These are phyloP conservation scores for Odontarrhena argentea DNA, from an alignment of 345 rosid genomes.

Conservation along the genomic window DNA sequence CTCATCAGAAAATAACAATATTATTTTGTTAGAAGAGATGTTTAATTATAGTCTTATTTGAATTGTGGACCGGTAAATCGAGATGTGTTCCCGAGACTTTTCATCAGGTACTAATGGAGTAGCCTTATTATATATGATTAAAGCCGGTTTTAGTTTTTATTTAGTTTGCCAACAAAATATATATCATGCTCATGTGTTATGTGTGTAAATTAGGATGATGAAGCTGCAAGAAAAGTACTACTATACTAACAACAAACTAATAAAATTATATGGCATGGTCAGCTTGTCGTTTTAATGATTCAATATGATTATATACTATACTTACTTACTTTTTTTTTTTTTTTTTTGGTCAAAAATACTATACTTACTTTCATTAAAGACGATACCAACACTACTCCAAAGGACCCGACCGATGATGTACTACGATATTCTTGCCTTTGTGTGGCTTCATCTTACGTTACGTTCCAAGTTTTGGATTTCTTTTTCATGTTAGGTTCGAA, in stretches of 20 bases:
- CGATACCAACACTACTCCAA: slow-evolving; percentile 9
- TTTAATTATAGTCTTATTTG: too few relatives aligned
- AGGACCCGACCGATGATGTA: slow-evolving; percentile 26
- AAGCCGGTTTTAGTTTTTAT: too few relatives aligned
- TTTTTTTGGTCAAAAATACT: too few relatives aligned
- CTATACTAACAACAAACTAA: not conserved
- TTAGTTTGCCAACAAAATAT: too few relatives aligned
- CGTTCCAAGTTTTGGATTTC: slow-evolving; percentile 21
- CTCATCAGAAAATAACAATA: too few relatives aligned
- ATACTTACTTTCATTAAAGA: slow-evolving; percentile 23
- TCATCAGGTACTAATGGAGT: too few relatives aligned
- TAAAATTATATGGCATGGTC: not conserved
- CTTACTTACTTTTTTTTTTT: too few relatives aligned
- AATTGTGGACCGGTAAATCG: too few relatives aligned
- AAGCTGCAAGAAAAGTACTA: not conserved
- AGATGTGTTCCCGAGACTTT: too few relatives aligned
- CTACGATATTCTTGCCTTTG: slow-evolving; percentile 36
- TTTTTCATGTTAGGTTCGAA: slow-evolving; percentile 19
- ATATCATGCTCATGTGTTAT: too few relatives aligned
- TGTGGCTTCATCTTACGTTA: slow-evolving; percentile 37
- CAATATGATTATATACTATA: not conserved
- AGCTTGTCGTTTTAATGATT: not conserved
- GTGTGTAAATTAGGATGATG: not conserved
- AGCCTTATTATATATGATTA: too few relatives aligned
- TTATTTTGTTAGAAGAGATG: too few relatives aligned